phyloP scores from a whole-genome alignment of 805 yeast genomes.

The Lipomyces spencermartinsiae region DNA sequence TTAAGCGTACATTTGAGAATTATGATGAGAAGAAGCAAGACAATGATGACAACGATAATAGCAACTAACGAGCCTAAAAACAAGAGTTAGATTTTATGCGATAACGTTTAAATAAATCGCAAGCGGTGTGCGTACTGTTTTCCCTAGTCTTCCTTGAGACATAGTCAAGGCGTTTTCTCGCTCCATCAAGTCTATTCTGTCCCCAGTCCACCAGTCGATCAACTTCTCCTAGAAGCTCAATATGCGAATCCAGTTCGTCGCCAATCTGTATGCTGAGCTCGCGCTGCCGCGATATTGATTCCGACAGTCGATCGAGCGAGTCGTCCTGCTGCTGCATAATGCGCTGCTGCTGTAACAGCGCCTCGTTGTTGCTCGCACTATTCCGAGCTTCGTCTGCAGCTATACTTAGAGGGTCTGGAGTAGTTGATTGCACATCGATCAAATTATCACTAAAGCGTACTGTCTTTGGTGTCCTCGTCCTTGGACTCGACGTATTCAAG shows the following conservation, averaged over 20 bases:
- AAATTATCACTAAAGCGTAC: constrained; percentile 45
- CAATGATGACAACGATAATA: constrained; percentile 45
- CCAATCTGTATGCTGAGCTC: constrained; percentile 49
- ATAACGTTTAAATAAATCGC: neutral
- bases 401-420: constrained; percentile 32
- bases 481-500: constrained; percentile 12
- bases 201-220: constrained; percentile 49
- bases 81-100: neutral
- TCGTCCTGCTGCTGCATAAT: constrained; percentile 49
- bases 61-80: constrained; percentile 45
- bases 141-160: constrained; percentile 50
- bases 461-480: constrained; percentile 28
- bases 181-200: constrained; percentile 45
- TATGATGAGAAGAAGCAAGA: constrained; percentile 47
- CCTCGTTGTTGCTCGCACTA: constrained; percentile 23
- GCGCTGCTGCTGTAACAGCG: constrained; percentile 43
- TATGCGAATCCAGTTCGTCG: constrained; percentile 48
- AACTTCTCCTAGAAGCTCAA: constrained; percentile 48
- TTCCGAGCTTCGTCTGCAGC: constrained; percentile 36
- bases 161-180: constrained; percentile 46
- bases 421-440: constrained; percentile 37
- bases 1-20: constrained; percentile 38
- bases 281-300: constrained; percentile 49
- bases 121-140: constrained; percentile 33
- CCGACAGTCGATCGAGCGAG: constrained; percentile 47